Base-by-base conservation (phyloP, 768 basidiomycete species). In the Collybiopsis luxurians region DNA sequence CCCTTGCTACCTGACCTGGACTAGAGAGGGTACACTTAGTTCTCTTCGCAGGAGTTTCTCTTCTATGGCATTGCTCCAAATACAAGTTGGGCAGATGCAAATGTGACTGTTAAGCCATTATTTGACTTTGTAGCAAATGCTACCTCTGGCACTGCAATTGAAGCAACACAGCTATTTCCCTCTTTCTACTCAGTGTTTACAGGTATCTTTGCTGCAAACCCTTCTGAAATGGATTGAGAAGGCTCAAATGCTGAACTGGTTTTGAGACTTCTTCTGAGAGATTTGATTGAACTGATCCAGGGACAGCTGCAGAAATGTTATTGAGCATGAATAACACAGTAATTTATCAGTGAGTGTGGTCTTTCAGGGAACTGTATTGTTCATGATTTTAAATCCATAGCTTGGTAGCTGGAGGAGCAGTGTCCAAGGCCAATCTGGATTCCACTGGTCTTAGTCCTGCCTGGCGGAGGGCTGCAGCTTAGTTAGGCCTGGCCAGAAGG, bases 401-500 rank as follows among this genome's bases (percentile, higher is more conserved):
- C 51, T 65, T 73, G 24, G 63, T 81, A 5, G 73, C 67, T 5
- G 81, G 81, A 2, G 80, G 82, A 2, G 73, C 67, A 12, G 80
- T 80, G 11, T 67, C 71, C 3, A 62, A 63, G 21, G 61, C 65
- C 31, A 64, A 72, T 19, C 72, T 78, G 0, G 66, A 72, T 42
- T 71, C 76, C 1, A 68, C 68, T 10, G 80, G 76, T 17, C 59
- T 80, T n/a, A 73, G 80, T 61, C 81, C 79, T 12, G 75, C 74
- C 0, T 83, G 81, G 79, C 70, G 81, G 15, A 67, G 71, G 13
- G 71, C 79, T 1, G 42, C 80, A 7, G 63, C 69, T 52, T 39
- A 17, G 0, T 26, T 26, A 50, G 28, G 19, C 11, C 9, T 57
- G 46, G 48, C 31, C 56, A 38, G 59, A 50, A 31, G 53, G 55